Evolutionary conservation across 768 basidiomycete species (phyloP).

Genomic region (Kwoniella mangroviensis): DNA sequence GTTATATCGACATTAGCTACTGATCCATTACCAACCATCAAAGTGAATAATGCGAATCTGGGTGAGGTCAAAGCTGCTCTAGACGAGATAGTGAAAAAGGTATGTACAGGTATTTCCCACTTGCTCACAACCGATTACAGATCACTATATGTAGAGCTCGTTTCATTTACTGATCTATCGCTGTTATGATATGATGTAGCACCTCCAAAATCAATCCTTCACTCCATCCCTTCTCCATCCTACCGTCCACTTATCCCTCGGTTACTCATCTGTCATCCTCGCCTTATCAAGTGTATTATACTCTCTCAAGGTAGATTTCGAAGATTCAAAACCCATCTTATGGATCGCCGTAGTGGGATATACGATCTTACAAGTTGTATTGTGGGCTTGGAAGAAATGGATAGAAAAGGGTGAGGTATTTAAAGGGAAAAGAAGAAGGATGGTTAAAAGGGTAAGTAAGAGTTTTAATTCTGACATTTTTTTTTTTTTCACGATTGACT

Average conservation of each 20-base stretch:
- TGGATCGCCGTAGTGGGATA: conserved; percentile 71
- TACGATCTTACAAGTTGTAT: conserved; percentile 34
- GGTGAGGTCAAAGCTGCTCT: conserved; percentile 65
- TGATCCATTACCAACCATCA: conserved; percentile 57
- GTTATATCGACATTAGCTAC: conserved; percentile 24
- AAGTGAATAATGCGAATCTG: conserved; percentile 64
- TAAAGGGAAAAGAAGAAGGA: conserved; percentile 85
- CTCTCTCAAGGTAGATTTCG: conserved; percentile 85
- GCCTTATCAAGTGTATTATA: conserved; percentile 82
- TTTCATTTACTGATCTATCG: too few species aligned
- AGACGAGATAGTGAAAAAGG: conserved; percentile 89
- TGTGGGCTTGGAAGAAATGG: conserved; percentile 52
- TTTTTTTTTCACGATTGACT: too few species aligned
- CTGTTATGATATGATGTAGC: conserved; percentile 2
- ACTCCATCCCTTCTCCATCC: conserved; percentile 85
- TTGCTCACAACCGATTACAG: too few species aligned
- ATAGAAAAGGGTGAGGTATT: conserved; percentile 57
- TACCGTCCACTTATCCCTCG: conserved; percentile 82
- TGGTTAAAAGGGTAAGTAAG: conserved; percentile 72
- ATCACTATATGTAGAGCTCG: too few species aligned
- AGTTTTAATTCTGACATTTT: neutral
- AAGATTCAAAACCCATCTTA: conserved; percentile 79
- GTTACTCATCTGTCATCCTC: conserved; percentile 82
- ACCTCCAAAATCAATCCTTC: conserved; percentile 63
- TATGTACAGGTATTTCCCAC: too few species aligned